Conservation (phyloP, 805 yeast genomes). For the Hanseniaspora guilliermondii region DNA sequence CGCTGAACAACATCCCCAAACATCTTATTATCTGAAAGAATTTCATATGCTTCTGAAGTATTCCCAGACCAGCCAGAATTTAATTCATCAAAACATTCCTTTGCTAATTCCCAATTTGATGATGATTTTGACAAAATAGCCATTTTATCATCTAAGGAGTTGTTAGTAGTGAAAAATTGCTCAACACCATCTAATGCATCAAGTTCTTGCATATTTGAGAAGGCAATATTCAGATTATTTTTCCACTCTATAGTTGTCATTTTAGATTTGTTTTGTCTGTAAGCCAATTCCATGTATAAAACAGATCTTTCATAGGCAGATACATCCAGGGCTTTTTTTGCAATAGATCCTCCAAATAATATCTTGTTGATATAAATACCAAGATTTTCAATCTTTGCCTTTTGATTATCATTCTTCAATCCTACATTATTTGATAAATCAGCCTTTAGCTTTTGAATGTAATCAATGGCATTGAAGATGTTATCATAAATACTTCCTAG, state of each 20-base stretch:
- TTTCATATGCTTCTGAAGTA: conserved; percentile 16
- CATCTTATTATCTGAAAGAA: conserved; percentile 3
- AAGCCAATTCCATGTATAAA: conserved; percentile 68
- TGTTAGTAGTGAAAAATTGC: conserved; percentile 55
- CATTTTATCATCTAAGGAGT: conserved; percentile 55
- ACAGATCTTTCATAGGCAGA: conserved; percentile 80
- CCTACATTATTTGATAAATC: conserved; percentile 24
- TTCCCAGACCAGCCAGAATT: conserved; percentile 27
- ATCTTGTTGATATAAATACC: conserved; percentile 39
- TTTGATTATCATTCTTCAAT: conserved; percentile 26
- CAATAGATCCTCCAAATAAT: conserved; percentile 53
- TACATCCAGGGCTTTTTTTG: conserved; percentile 67
- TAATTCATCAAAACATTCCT: conserved; percentile 65
- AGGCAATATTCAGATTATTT: conserved; percentile 56
- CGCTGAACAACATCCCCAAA: not conserved
- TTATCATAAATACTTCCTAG: conserved; percentile 56
- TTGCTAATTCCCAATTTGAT: conserved; percentile 77
- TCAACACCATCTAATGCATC: conserved; percentile 84
- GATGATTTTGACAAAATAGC: conserved; percentile 63
- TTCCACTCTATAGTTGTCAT: conserved; percentile 21
- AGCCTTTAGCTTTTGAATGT: conserved; percentile 63
- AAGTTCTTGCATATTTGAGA: conserved; percentile 74
- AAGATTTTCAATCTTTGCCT: conserved; percentile 29
- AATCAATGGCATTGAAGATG: conserved; percentile 68
- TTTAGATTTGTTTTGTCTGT: conserved; percentile 27